Evolutionary conservation across 495 filamentous ascomycete genomes (phyloP).

Genomic region (Neurospora sp.): DNA sequence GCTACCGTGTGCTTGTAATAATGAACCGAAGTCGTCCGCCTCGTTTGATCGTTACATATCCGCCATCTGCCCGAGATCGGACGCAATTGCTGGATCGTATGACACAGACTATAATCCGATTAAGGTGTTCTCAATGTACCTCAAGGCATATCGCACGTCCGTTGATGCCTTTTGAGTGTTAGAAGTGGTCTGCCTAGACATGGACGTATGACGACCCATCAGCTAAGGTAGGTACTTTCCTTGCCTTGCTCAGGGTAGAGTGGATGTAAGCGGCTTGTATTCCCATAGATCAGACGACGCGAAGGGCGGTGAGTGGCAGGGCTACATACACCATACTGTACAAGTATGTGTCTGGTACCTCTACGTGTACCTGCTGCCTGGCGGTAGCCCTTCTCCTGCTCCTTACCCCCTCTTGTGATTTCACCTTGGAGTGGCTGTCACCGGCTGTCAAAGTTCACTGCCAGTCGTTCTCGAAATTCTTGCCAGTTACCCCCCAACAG

Average conservation of each 20-base stretch:
- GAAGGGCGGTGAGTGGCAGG: neutral
- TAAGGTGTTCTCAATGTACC: neutral
- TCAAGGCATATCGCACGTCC: neutral
- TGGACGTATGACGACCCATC: neutral
- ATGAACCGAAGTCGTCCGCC: neutral
- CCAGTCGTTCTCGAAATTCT: neutral
- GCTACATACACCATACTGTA: neutral
- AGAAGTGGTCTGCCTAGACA: too few relatives aligned
- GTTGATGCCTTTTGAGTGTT: neutral
- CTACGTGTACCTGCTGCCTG: neutral
- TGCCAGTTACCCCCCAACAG: neutral
- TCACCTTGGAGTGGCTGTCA: neutral
- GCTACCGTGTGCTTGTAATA: neutral
- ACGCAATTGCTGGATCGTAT: neutral
- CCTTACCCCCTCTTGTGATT: neutral
- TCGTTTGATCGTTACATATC: neutral
- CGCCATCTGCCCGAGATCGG: neutral
- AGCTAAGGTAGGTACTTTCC: neutral
- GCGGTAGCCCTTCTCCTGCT: neutral
- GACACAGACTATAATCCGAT: neutral
- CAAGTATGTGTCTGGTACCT: neutral
- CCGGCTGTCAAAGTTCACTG: neutral
- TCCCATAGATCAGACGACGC: neutral
- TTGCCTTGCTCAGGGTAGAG: neutral
- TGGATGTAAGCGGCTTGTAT: neutral